phyloP scores from a whole-genome alignment of 129 eudicot species.

The Lactuca sativa region DNA sequence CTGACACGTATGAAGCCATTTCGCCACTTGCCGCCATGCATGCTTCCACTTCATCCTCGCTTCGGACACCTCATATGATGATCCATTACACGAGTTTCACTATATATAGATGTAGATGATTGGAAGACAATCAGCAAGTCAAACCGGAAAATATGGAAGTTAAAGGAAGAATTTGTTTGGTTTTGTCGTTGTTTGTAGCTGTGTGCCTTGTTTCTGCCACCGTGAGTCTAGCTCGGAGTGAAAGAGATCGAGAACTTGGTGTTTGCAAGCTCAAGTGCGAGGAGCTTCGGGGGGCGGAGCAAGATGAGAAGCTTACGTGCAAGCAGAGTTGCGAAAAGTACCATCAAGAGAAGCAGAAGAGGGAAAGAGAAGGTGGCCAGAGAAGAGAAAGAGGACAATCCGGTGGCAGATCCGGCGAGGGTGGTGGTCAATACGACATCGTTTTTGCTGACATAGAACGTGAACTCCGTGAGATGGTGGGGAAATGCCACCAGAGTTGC shows the following conservation, averaged over 20 bases:
- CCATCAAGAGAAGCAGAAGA: slow-evolving; percentile 24
- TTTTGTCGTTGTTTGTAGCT: slow-evolving; percentile 22
- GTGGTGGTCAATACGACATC: slow-evolving; percentile 20
- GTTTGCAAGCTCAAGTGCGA: slow-evolving; percentile 44
- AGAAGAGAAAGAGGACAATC: not conserved
- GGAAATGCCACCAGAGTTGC: slow-evolving; percentile 24
- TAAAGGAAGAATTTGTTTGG: slow-evolving; percentile 26
- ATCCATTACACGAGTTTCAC: not conserved
- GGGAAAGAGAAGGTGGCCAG: slow-evolving; percentile 9
- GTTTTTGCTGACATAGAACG: slow-evolving; percentile 20
- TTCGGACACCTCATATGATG: slow-evolving; percentile 46
- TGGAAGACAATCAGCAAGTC: not conserved
- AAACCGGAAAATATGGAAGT: slow-evolving; percentile 25
- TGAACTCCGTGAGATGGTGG: slow-evolving; percentile 3
- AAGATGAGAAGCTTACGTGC: slow-evolving; percentile 15
- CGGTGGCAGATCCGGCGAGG: not conserved
- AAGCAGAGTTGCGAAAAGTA: slow-evolving; percentile 33
- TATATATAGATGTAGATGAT: not conserved
- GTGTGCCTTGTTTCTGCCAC: slow-evolving; percentile 24
- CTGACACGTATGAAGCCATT: slow-evolving; percentile 29
- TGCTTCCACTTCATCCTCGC: slow-evolving; percentile 10
- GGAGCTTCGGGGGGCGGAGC: slow-evolving; percentile 15
- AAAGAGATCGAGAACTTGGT: slow-evolving; percentile 39
- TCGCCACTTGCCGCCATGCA: slow-evolving; percentile 18
- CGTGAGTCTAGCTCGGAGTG: slow-evolving; percentile 20